Evolutionary conservation across 139 green algal species (phyloP).

Genomic region (Chlamydomonas sp.): DNA sequence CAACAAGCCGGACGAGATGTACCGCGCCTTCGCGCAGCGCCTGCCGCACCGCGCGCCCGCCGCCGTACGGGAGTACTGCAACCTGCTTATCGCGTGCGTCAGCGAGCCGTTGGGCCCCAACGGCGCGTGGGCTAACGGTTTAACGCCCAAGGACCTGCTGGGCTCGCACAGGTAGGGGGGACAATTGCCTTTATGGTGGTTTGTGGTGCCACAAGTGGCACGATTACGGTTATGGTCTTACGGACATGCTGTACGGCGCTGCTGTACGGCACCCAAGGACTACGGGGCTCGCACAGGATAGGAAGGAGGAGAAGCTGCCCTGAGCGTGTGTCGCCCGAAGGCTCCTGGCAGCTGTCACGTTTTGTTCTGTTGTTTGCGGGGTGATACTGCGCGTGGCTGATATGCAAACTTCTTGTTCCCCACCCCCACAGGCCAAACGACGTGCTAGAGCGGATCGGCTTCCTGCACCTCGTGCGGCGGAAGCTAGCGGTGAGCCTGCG

Average conservation of each 20-base stretch:
- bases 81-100: conserved; percentile 12
- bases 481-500: conserved; percentile 21
- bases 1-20: conserved; percentile 13
- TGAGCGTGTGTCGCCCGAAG: too few species aligned
- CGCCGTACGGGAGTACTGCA: conserved; percentile 4
- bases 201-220: neutral
- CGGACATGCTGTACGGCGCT: too few species aligned
- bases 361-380: neutral
- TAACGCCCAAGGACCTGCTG: conserved; percentile 8
- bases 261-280: too few species aligned
- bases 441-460: conserved; percentile 33
- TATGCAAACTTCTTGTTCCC: neutral
- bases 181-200: neutral
- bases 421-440: neutral
- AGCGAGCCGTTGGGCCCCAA: neutral
- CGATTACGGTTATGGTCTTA: too few species aligned
- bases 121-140: neutral
- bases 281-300: too few species aligned
- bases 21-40: conserved; percentile 4
- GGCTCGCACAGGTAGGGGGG: neutral
- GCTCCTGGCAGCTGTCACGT: too few species aligned
- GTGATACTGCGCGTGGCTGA: neutral
- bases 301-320: too few species aligned
- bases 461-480: conserved; percentile 27
- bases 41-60: neutral